Evolutionary conservation across 768 basidiomycete species (phyloP), one percentile per base, ranked within the genome.

Genomic region (Tulasnella sp.): DNA sequence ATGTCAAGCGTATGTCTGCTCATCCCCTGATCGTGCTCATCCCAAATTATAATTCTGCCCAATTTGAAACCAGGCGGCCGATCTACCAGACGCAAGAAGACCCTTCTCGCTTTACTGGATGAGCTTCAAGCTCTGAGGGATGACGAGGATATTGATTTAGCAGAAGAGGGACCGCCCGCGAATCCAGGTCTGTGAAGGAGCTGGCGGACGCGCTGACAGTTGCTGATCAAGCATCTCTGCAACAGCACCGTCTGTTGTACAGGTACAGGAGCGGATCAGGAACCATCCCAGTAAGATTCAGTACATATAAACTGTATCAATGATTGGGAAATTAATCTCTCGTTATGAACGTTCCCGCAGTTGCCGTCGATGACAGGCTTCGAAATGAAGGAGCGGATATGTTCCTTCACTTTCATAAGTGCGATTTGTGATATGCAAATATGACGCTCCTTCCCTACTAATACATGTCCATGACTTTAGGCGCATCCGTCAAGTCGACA

Each of bases 351-450:
- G 4, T 24, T 22, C 17, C 56, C 22, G n/a, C n/a, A 83, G 84
- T 82, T 5, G 78, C 76, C 45, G 80, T 82, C 58, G 81, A 86
- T 64, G 84, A 87, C 63, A 80, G 84, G 64, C 67, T 82, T n/a
- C 84, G 85, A 70, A 74, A 73, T 60, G 77, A 75, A 10, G 85
- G 85, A 10, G 82, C 83, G 3, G 82, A 83, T 53, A 71, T 74
- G 4, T 86, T 86, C 69, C 71, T 78, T 64, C 78, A 68, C 63
- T 85, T 87, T 64, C 75, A 84, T 64, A 78, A 74, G 84, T 82
- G 60, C 27, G 73, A 27, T 8, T n/a, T n/a, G n/a, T n/a, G n/a
- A 38, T 38, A 38, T 38, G 7, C 34, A 5, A 38, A 38, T 38
- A 38, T 38, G 15, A 38, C 34, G 10, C 15, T 21, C 25, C 11